Base-by-base conservation (phyloP, 2,329 filamentous ascomycete species). In the Nectriaceae sp. region DNA sequence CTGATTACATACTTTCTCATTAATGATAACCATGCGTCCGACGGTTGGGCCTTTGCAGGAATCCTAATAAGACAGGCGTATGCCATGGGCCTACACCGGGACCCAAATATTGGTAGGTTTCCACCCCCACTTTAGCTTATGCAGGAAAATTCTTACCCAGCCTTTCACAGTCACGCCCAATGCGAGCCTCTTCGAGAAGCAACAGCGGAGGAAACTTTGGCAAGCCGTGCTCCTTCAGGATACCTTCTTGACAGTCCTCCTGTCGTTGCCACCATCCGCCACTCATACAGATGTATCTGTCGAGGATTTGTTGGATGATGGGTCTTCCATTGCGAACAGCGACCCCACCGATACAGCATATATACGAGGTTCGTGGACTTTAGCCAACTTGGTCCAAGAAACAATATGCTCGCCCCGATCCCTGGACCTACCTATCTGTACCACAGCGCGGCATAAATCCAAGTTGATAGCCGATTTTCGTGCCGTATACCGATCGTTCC, bases 21-120 rank as follows among this genome's bases (percentile, higher is more conserved):
- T 73, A 93, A 93, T 60, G 88, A 93, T 66, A 91, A 91, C 60
- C 88, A 92, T 60, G 88, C 88, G 4, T 89, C 86, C 0, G 89
- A 93, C 64, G 89, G 88, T 2, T 93, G 88, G 84, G 85, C 88
- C 0, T 93, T 91, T 73, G 87, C 86, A 0, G 89, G 89, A 5
- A 85, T 93, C 21, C 68, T 90, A 19, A 84, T 90, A 55, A 79
- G 88, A 21, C 89, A 93, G 67, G 83, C 88, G 0, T 92, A 91
- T 60, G 89, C 89, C 20, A 88, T 93, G 84, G 87, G 89, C 1
- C 68, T 93, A 11, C 88, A 93, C 64, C 83, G 89, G 15, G 88
- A 92, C 61, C 89, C 89, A 1, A 88, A 90, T 49, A 84, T 89
- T 50, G 85, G 77, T 79, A 67, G 45, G 69, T 47, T 21, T 29